These are phyloP conservation scores for Euphorbia pulcherrima DNA, from an alignment of 345 rosid genomes.

Conservation along the genomic window DNA sequence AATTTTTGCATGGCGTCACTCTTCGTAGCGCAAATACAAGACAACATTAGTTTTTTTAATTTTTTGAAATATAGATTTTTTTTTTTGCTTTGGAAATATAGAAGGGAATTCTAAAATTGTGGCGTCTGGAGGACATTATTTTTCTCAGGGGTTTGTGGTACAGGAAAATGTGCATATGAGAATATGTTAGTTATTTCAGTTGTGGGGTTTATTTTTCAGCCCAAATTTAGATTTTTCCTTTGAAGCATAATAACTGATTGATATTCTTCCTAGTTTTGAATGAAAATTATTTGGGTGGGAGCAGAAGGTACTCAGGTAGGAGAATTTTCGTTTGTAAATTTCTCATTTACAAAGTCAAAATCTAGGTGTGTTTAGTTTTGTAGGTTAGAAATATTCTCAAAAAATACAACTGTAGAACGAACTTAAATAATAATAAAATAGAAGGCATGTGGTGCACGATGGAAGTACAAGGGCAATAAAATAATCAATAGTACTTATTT, in stretches of 20 bases:
- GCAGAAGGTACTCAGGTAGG: not conserved
- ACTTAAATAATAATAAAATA: too few species aligned
- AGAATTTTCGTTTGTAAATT: too few species aligned
- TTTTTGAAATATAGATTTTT: conserved; percentile 6
- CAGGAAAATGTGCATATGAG: conserved; percentile 18
- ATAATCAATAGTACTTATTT: not conserved
- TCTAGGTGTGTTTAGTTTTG: too few species aligned
- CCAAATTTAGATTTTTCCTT: not conserved
- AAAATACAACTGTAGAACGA: too few species aligned
- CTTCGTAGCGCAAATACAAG: conserved; percentile 70
- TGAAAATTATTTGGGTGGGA: not conserved
- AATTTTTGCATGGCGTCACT: conserved; percentile 80
- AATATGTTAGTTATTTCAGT: not conserved
- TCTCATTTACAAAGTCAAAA: too few species aligned
- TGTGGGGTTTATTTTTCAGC: conserved; percentile 2
- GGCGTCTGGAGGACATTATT: conserved; percentile 16
- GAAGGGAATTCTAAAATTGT: not conserved
- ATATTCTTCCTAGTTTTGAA: not conserved
- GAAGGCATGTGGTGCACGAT: not conserved
- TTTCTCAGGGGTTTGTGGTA: conserved; percentile 19
- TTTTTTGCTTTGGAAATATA: not conserved
- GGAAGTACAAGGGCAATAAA: not conserved
- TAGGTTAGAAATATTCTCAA: too few species aligned
- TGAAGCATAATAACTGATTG: not conserved
- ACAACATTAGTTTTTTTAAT: conserved; percentile 43